Conservation (phyloP, 2,329 filamentous ascomycete genomes). For the Claviceps lovelessii region DNA sequence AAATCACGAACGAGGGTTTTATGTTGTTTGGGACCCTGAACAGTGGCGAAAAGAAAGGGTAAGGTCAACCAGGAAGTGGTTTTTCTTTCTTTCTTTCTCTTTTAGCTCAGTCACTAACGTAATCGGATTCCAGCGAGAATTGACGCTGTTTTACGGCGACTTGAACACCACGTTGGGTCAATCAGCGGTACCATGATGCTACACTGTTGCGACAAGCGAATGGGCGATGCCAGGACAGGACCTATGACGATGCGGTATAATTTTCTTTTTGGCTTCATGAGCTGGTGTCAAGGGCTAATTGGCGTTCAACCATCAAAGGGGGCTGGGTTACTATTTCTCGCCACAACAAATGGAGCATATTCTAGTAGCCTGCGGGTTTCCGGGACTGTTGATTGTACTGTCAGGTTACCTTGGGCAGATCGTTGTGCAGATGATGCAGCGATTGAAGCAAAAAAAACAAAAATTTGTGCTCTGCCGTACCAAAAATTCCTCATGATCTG, state of each 20-base stretch:
- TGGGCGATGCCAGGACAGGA: not conserved
- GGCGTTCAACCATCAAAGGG: conserved; percentile 19
- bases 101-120: conserved; percentile 3
- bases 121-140: conserved; percentile 37
- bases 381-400: conserved; percentile 13
- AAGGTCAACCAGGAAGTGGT: conserved; percentile 33
- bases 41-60: conserved; percentile 50
- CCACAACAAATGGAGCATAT: conserved; percentile 16
- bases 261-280: conserved; percentile 7
- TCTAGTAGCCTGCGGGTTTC: conserved; percentile 14
- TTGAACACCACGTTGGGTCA: conserved; percentile 35
- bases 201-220: conserved; percentile 1
- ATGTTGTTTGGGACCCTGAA: conserved; percentile 50
- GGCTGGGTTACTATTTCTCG: conserved; percentile 15
- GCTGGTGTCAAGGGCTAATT: conserved; percentile 10
- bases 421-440: conserved; percentile 5
- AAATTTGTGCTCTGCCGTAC: not conserved
- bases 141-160: conserved; percentile 47
- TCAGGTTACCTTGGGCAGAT: conserved; percentile 12
- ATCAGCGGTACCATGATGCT: conserved; percentile 14
- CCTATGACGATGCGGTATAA: conserved; percentile 4
- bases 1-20: conserved; percentile 49
- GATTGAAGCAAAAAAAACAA: not conserved
- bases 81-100: not conserved
- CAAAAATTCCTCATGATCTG: not conserved